These are phyloP conservation scores for Bretziella fagacearum DNA, from an alignment of 2,329 filamentous ascomycete species.

Conservation along the genomic window DNA sequence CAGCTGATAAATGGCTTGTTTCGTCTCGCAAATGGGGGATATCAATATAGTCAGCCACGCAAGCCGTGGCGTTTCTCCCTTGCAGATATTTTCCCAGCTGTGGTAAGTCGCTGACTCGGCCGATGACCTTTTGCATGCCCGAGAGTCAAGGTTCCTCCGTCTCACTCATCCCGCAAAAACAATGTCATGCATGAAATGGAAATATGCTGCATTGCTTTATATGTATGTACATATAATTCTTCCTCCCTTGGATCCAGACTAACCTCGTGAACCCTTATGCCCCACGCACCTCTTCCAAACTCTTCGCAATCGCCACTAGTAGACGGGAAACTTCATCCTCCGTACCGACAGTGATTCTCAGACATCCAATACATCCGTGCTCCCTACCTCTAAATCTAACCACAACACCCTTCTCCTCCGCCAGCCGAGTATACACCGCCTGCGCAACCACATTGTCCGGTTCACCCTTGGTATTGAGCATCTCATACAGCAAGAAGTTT, in stretches of 20 bases:
- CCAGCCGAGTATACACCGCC: slow-evolving; percentile 67
- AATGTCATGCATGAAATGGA: not conserved
- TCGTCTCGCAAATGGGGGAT: not conserved
- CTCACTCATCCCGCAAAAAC: too few relatives aligned
- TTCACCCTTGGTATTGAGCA: slow-evolving; percentile 53
- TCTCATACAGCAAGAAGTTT: slow-evolving; percentile 85
- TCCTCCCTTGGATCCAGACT: too few relatives aligned
- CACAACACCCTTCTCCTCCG: slow-evolving; percentile 75
- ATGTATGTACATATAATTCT: not conserved
- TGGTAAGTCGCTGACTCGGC: too few relatives aligned
- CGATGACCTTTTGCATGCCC: too few relatives aligned
- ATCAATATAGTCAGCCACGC: too few relatives aligned
- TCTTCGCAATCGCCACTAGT: slow-evolving; percentile 45
- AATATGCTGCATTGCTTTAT: not conserved
- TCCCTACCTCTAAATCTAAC: slow-evolving; percentile 90
- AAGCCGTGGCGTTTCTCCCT: too few relatives aligned
- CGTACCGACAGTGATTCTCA: slow-evolving; percentile 85
- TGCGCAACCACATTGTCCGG: slow-evolving; percentile 67
- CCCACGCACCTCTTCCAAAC: slow-evolving; percentile 28
- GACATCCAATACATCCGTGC: slow-evolving; percentile 69
- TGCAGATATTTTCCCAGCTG: too few relatives aligned
- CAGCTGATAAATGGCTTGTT: not conserved
- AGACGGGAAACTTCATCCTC: slow-evolving; percentile 71
- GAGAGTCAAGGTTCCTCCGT: too few relatives aligned
- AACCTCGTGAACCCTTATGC: too few relatives aligned